phyloP scores from a whole-genome alignment of 768 basidiomycete species.

The Lactarius hengduanensis region DNA sequence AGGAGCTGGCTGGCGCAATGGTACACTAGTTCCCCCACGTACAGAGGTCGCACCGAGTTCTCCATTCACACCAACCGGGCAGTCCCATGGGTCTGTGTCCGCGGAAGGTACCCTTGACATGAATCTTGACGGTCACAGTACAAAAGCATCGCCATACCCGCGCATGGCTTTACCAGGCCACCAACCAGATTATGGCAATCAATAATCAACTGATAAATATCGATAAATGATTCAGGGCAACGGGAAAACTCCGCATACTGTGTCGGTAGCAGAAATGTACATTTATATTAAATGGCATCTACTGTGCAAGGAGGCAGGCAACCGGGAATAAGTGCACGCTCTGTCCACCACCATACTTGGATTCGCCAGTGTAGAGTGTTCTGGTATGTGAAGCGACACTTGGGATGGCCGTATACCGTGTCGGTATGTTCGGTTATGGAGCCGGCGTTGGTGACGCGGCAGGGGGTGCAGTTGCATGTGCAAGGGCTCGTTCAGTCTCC shows the following conservation, averaged over 20 bases:
- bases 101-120: slow-evolving; percentile 17
- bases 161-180: not conserved
- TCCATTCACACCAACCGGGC: slow-evolving; percentile 19
- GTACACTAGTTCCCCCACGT: not conserved
- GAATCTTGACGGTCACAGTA: slow-evolving; percentile 4
- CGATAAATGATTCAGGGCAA: not conserved
- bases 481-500: slow-evolving; percentile 44
- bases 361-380: not conserved
- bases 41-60: not conserved
- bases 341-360: not conserved
- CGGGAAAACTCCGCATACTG: not conserved
- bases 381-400: not conserved
- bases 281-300: not conserved
- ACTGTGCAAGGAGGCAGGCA: not conserved
- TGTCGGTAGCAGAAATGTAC: not conserved
- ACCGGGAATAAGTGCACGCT: not conserved
- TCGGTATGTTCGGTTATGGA: not conserved
- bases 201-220: slow-evolving; percentile 1
- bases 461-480: slow-evolving; percentile 10
- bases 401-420: not conserved
- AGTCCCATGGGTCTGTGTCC: slow-evolving; percentile 26
- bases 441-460: not conserved
- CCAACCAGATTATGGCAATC: slow-evolving; percentile 5
- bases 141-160: not conserved
- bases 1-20: slow-evolving; percentile 6